Conservation (phyloP, 306 rosid species). For the Hylodesmum podocarpum region DNA sequence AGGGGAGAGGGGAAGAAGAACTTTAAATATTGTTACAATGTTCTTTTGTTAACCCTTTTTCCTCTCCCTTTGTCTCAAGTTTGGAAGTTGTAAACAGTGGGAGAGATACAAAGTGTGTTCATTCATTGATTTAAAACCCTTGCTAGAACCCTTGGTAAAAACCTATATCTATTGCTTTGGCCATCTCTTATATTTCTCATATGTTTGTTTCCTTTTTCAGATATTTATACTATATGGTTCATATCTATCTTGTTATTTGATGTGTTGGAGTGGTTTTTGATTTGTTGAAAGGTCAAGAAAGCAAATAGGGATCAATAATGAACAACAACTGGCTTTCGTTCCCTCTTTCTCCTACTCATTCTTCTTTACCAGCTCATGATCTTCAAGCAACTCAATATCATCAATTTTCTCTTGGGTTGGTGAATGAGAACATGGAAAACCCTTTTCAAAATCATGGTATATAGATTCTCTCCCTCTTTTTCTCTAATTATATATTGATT, state of each 20-base stretch:
- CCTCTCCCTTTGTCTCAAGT: constrained; percentile 28
- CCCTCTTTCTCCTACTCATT: constrained; percentile 84
- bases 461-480: background rate
- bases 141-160: constrained; percentile 19
- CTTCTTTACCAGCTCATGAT: constrained; percentile 68
- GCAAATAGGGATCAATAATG: constrained; percentile 57
- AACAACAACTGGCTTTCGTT: constrained; percentile 98
- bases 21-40: constrained; percentile 41
- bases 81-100: constrained; percentile 14
- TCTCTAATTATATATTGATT: background rate
- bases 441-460: constrained; percentile 87
- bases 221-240: background rate
- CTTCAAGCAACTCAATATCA: constrained; percentile 73
- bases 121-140: constrained; percentile 40
- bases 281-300: constrained; percentile 19
- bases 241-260: background rate
- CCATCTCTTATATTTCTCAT: background rate
- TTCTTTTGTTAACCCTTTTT: constrained; percentile 51
- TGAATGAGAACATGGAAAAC: constrained; percentile 68
- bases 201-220: background rate
- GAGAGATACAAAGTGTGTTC: constrained; percentile 11
- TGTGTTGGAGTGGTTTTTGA: constrained; percentile 32
- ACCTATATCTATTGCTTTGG: background rate
- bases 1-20: background rate
- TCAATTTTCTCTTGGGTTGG: constrained; percentile 86